Percentiles rank a stretch among this genome's conserved stretches.
Evolutionary conservation across 2,329 filamentous ascomycete genomes (phyloP).

Genomic region (Blastomyces parvus): DNA sequence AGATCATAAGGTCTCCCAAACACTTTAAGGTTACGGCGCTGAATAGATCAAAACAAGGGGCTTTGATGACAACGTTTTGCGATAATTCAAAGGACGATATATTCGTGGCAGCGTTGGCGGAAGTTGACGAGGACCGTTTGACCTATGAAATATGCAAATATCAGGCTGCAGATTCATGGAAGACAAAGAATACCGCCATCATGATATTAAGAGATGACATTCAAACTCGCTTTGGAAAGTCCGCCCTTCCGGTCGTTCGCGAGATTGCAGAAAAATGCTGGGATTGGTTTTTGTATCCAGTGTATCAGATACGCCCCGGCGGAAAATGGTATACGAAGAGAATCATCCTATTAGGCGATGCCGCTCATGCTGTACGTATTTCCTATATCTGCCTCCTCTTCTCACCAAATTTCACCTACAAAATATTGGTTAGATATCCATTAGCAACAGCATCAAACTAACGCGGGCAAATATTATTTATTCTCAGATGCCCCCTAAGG

Average conservation of each 20-base stretch:
- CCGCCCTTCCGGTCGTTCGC: conserved; percentile 29
- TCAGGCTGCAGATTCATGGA: conserved; percentile 17
- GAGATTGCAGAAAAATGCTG: conserved; percentile 28
- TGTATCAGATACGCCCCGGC: conserved; percentile 32
- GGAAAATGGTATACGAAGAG: conserved; percentile 35
- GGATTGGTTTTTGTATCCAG: conserved; percentile 38
- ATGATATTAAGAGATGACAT: conserved; percentile 29
- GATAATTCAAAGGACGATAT: conserved; percentile 29
- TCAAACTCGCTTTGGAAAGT: conserved; percentile 27
- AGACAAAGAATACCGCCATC: conserved; percentile 27
- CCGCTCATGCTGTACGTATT: conserved; percentile 37
- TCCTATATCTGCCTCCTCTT: neutral
- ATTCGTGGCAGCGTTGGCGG: conserved; percentile 33
- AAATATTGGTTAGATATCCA: neutral
- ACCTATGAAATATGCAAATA: conserved; percentile 16
- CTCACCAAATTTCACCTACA: neutral
- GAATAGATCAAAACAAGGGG: conserved; percentile 32
- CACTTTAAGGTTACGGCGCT: conserved; percentile 35
- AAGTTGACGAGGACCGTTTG: conserved; percentile 26
- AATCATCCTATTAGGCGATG: conserved; percentile 38
- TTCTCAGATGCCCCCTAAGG: conserved; percentile 38
- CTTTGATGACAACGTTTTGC: conserved; percentile 33
- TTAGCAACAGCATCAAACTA: neutral
- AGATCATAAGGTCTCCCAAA: conserved; percentile 19
- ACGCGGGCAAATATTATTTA: neutral